Evolutionary conservation across 768 basidiomycete genomes (phyloP).

Genomic region (Daedaleopsis sinensis): DNA sequence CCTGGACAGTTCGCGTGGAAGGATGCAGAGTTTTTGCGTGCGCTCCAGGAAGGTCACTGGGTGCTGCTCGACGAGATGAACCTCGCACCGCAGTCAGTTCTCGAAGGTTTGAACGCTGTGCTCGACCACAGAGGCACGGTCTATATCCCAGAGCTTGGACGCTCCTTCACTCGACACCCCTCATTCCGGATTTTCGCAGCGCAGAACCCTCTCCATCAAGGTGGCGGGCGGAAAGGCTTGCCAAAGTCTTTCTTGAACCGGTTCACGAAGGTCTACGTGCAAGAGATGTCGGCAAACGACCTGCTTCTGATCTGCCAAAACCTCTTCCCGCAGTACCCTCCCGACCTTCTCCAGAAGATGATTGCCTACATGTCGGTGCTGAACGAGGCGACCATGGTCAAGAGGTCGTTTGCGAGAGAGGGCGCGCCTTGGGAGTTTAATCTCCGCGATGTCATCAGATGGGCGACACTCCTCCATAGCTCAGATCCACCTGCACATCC

Average conservation of each 20-base stretch:
- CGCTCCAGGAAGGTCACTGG: constrained; percentile 96
- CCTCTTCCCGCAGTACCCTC: constrained; percentile 65
- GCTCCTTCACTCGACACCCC: constrained; percentile 86
- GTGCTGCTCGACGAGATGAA: constrained; percentile 99
- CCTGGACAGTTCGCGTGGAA: constrained; percentile 97
- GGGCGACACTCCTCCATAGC: constrained; percentile 63
- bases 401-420: constrained; percentile 69
- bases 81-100: constrained; percentile 91
- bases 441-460: constrained; percentile 89
- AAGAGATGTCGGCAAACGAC: constrained; percentile 80
- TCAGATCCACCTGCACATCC: constrained; percentile 48
- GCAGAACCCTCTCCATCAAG: constrained; percentile 95
- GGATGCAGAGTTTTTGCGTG: constrained; percentile 93
- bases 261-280: constrained; percentile 96
- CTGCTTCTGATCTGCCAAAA: constrained; percentile 76
- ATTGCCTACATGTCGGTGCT: constrained; percentile 79
- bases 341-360: constrained; percentile 65
- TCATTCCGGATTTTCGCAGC: constrained; percentile 98
- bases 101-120: constrained; percentile 96
- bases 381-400: constrained; percentile 64
- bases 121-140: constrained; percentile 95
- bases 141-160: constrained; percentile 92
- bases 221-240: constrained; percentile 95
- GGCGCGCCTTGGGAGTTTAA: constrained; percentile 99
- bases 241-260: constrained; percentile 98